phyloP scores from a whole-genome alignment of 1,284 basidiomycete genomes.

The Ceratorhiza oryzae-sativae region DNA sequence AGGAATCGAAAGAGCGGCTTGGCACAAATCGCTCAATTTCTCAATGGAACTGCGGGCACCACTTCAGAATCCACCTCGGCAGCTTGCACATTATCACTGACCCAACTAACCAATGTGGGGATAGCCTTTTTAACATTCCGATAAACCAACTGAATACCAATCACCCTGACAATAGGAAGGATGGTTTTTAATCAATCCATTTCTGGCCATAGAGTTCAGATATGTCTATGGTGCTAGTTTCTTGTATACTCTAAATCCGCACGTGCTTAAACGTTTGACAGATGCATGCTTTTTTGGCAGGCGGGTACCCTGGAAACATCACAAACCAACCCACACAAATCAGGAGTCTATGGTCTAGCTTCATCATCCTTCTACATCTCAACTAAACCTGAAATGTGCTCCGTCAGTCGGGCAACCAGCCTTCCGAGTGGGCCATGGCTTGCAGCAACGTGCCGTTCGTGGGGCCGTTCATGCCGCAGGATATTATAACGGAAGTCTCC shows the following conservation, averaged over 20 bases:
- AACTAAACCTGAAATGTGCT: not conserved
- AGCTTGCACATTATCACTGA: not conserved
- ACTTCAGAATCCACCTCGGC: conserved; percentile 15
- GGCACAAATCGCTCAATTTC: not conserved
- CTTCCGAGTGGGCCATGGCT: conserved; percentile 7
- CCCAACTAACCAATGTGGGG: conserved; percentile 1
- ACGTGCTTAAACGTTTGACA: too few relatives aligned
- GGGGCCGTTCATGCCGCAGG: not conserved
- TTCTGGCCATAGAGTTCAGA: conserved; percentile 2
- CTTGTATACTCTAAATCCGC: conserved; percentile 15
- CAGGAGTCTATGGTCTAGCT: not conserved
- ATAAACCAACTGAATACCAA: not conserved
- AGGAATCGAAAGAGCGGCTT: not conserved
- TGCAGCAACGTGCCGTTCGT: not conserved
- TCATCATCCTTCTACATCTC: not conserved
- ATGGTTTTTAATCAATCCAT: conserved; percentile 2
- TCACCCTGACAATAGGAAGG: not conserved
- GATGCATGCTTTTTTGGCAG: not conserved
- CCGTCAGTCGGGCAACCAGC: not conserved
- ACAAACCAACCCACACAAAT: not conserved
- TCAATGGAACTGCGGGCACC: not conserved
- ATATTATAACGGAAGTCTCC: not conserved
- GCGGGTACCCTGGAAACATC: not conserved
- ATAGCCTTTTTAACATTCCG: too few relatives aligned
- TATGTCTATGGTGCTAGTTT: conserved; percentile 25